These are phyloP conservation scores for Drechslerella stenobrocha DNA, from an alignment of 2,329 filamentous ascomycete genomes.

Conservation along the genomic window DNA sequence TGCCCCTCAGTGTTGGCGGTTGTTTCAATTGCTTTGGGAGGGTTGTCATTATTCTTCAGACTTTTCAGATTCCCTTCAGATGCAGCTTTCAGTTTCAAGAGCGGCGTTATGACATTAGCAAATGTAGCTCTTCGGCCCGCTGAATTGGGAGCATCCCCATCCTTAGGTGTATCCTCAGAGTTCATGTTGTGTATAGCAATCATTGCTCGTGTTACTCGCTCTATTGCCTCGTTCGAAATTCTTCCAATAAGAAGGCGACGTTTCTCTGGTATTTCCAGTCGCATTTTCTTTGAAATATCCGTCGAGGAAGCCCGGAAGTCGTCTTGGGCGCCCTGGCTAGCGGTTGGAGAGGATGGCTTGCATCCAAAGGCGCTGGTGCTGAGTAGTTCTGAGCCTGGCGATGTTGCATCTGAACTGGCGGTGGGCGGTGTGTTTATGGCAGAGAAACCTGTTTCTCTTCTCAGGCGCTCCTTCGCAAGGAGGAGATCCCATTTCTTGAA, in stretches of 20 bases:
- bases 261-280: slow-evolving; percentile 25
- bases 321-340: neutral
- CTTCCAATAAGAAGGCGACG: slow-evolving; percentile 21
- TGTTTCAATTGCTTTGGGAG: neutral
- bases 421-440: neutral
- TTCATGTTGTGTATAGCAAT: slow-evolving; percentile 21
- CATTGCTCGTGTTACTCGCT: slow-evolving; percentile 38
- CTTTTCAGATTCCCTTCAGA: neutral
- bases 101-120: neutral
- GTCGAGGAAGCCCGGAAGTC: slow-evolving; percentile 17
- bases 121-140: neutral
- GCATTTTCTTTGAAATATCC: slow-evolving; percentile 2
- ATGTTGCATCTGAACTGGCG: neutral
- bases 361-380: neutral
- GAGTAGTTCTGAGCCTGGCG: neutral
- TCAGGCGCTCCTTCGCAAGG: slow-evolving; percentile 13
- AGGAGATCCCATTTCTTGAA: slow-evolving; percentile 36
- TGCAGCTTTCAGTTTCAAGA: neutral
- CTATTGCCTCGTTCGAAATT: slow-evolving; percentile 23
- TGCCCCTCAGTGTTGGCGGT: neutral
- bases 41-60: neutral
- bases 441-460: slow-evolving; percentile 2
- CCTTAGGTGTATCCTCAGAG: slow-evolving; percentile 4
- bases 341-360: neutral
- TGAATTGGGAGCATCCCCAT: neutral